Percentiles rank a stretch among this genome's conserved stretches.
Evolutionary conservation across 176 grass and related monocot genomes (phyloP).

Genomic region (Carex cristatella): DNA sequence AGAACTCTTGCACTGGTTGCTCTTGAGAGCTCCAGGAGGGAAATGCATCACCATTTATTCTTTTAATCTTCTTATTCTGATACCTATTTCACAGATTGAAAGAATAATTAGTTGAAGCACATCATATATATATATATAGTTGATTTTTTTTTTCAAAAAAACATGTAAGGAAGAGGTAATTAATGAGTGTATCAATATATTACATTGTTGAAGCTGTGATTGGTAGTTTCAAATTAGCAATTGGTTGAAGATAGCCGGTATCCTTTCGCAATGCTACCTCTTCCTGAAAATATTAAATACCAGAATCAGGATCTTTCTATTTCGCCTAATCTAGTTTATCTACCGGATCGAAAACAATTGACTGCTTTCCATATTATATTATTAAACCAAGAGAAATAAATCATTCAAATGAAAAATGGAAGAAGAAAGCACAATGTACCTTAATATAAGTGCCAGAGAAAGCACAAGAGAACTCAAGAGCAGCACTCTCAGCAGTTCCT

Average conservation of each 20-base stretch:
- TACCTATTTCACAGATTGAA: not conserved
- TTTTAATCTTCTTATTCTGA: constrained; percentile 17
- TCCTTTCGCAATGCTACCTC: not conserved
- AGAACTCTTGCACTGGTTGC: constrained; percentile 19
- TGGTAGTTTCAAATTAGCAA: not conserved
- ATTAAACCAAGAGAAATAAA: not conserved
- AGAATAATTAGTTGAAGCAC: not conserved
- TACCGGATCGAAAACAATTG: not conserved
- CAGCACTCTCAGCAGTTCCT: constrained; percentile 15
- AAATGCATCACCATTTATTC: constrained; percentile 1
- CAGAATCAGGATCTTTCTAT: not conserved
- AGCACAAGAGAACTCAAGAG: constrained; percentile 10
- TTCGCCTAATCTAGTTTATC: too few species aligned
- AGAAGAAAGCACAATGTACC: constrained; percentile 12
- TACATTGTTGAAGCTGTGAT: constrained; percentile 7
- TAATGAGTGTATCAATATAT: not conserved
- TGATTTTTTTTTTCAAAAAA: not conserved
- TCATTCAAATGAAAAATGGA: not conserved
- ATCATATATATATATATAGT: not conserved
- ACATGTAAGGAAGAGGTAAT: not conserved
- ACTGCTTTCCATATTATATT: too few species aligned
- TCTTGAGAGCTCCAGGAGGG: not conserved
- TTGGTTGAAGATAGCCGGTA: not conserved
- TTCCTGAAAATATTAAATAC: not conserved
- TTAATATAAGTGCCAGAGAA: constrained; percentile 13